Base-by-base conservation (phyloP, 139 green algal species). In the Spirogloea muscicola region DNA sequence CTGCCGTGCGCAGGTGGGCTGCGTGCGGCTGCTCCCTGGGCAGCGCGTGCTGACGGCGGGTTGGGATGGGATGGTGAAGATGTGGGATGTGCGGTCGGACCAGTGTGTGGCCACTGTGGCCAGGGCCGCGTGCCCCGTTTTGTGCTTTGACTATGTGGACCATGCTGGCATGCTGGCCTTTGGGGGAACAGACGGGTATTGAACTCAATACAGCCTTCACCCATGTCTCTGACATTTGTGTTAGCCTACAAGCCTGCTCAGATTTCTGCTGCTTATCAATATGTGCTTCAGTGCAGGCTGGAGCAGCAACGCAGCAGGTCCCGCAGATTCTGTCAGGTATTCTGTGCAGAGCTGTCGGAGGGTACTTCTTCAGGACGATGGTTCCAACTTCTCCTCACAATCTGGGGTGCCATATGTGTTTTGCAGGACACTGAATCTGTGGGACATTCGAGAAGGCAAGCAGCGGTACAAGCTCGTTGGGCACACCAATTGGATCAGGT, bases 401-500 rank as follows among this genome's bases (percentile, higher is more conserved):
- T n/a, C n/a, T n/a, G n/a, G n/a, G n/a, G n/a, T n/a, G n/a, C n/a
- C n/a, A n/a, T n/a, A n/a, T n/a, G n/a, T n/a, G n/a, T n/a, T n/a
- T n/a, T n/a, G 52, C 57, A 64, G 57, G 25, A 46, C 37, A 18
- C 75, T 58, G 58, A 29, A 77, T 34, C 25, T 77, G 57, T 77
- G 68, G 68, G 68, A 77, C 31, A 29, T 71, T 27, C 41, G 68
- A 18, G 68, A n/a, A n/a, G 57, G 68, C 10, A 77, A 77, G 68
- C 25, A 63, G 59, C 55, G 68, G 42, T 58, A 77, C n/a, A 55
- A 76, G 21, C 59, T 74, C 7, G 43, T 44, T 27, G 68, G 68
- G 7, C 68, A 77, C 44, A 76, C 29, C 68, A 77, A 77, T 39
- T 77, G 68, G 68, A 76, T 77, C 42, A 55, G 68, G 68, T 77